Evolutionary conservation across 768 basidiomycete species (phyloP).

Genomic region (Mycena kentingensis): DNA sequence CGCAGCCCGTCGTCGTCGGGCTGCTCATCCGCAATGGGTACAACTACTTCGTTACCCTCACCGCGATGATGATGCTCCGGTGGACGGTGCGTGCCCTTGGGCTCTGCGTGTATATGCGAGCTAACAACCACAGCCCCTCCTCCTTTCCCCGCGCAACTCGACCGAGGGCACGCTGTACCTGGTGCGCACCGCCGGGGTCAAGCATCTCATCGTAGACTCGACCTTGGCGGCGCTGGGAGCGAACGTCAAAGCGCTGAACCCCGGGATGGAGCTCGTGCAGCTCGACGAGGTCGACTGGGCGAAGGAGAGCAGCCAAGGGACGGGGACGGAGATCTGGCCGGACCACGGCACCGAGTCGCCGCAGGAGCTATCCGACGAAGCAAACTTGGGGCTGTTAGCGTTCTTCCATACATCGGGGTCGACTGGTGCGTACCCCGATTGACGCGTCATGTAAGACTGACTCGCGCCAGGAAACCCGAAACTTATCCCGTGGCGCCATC

Average conservation of each 20-base stretch:
- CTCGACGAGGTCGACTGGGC: not conserved
- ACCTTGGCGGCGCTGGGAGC: not conserved
- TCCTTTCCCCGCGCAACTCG: conserved; percentile 13
- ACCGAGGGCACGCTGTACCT: conserved; percentile 3
- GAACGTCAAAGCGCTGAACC: not conserved
- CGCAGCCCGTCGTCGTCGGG: not conserved
- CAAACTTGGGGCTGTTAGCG: not conserved
- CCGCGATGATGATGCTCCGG: conserved; percentile 7
- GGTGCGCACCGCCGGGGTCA: not conserved
- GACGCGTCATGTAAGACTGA: not conserved
- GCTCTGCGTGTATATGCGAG: no score
- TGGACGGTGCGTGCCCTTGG: conserved; percentile 1
- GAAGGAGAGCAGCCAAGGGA: not conserved
- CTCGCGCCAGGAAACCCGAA: conserved; percentile 25
- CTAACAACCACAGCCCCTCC: conserved; percentile 1
- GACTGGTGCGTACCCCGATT: conserved; percentile 1
- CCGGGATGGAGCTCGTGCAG: not conserved
- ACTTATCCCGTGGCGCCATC: conserved; percentile 20
- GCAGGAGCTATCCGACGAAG: not conserved
- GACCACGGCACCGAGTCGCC: not conserved
- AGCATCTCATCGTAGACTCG: conserved; percentile 5
- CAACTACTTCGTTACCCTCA: conserved; percentile 7
- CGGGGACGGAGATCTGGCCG: not conserved
- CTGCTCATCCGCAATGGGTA: conserved; percentile 7
- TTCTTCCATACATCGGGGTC: conserved; percentile 13